A percentile compares a stretch with the other conserved stretches of the same genome.
phyloP scores from a whole-genome alignment of 2,329 filamentous ascomycete genomes.

The Epichloe sibirici region DNA sequence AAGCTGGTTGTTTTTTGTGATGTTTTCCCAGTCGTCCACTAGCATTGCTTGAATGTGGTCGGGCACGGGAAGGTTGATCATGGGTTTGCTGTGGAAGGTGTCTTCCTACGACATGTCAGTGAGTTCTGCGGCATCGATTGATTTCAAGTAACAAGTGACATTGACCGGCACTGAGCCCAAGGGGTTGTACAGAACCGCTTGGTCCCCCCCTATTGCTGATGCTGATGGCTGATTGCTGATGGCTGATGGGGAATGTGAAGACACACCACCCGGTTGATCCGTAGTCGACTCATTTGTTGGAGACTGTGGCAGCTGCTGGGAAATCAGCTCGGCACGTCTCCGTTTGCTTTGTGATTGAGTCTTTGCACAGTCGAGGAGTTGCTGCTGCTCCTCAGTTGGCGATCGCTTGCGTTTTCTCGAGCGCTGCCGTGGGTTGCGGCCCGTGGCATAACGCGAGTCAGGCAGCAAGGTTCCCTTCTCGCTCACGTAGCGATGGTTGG shows the following conservation, averaged over 20 bases:
- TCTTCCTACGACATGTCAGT: constrained; percentile 55
- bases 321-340: neutral
- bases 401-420: neutral
- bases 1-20: constrained; percentile 88
- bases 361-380: neutral
- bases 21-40: constrained; percentile 97
- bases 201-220: neutral
- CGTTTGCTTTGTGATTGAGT: neutral
- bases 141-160: neutral
- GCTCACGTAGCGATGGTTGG: constrained; percentile 7
- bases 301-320: neutral
- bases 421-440: neutral
- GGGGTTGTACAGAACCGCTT: neutral
- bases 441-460: constrained; percentile 3
- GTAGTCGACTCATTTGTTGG: constrained; percentile 1
- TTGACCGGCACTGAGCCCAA: too few relatives aligned
- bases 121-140: neutral
- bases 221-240: too few relatives aligned
- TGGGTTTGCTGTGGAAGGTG: constrained; percentile 68
- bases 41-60: constrained; percentile 85
- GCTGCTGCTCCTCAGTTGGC: neutral
- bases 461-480: constrained; percentile 3
- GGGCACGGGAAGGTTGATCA: constrained; percentile 74
- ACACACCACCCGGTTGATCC: constrained; percentile 1
- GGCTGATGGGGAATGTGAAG: neutral